Evolutionary conservation across 2,329 filamentous ascomycete species (phyloP), one percentile per base, ranked within the genome.

Genomic region (Phialophora tarda): DNA sequence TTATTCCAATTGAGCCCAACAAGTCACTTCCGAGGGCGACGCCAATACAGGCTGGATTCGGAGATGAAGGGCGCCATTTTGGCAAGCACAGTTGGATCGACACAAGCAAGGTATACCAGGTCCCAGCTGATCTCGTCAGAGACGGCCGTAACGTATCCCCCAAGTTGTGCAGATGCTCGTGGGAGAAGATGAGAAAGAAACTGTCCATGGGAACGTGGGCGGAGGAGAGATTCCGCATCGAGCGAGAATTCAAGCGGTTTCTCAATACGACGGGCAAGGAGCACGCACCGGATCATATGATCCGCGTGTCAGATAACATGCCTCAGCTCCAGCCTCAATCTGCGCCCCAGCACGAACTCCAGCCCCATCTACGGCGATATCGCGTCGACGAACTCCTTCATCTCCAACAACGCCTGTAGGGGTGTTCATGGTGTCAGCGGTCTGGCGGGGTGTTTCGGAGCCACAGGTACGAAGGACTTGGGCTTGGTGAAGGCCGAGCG

Each of bases 1-100:
- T 47, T 6, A 47, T 59, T 21, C 56, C 56, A n/a, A 30, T 59
- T 59, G 56, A 24, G 38, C 38, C 56, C n/a, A 47, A 47, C 21
- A n/a, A 17, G 10, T n/a, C 56, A 28, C 14, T 26, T 26, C 38
- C 38, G 41, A 28, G 6, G 2, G 38, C 34, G 10, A 44, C 5
- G 21, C 56, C 34, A 11, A 44, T 14, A 10, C 38, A n/a, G 24
- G 21, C 41, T 7, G 26, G 14, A 14, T 21, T 59, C 8, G 48
- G 48, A 51, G 56, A 44, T 11, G 56, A 21, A n/a, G 23, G 56
- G 21, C 38, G n/a, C 23, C 21, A 56, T 30, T 47, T 59, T 24
- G 41, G 12, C 38, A n/a, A 47, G 34, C 23, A 26, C 12, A 26
- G 56, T 34, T 59, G 56, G 56, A 59, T 59, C 38, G 56, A 59